Evolutionary conservation across 1,139 yeast genomes (phyloP), one percentile per base, ranked within the genome.

Genomic region (Debaryomyces singareniensis): DNA sequence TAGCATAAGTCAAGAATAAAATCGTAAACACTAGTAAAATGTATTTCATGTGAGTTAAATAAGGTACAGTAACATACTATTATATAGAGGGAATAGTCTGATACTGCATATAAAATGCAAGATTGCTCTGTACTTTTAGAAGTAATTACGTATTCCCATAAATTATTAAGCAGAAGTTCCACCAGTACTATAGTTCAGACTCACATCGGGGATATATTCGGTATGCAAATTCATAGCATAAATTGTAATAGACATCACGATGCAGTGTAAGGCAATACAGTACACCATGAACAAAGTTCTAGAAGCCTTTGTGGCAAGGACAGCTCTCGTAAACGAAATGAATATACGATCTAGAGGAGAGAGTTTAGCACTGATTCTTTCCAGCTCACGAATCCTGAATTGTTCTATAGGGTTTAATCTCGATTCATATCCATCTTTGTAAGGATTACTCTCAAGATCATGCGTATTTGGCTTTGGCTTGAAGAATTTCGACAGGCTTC

Each of bases 351-450:
- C 96, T 32, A 83, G 48, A 3, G 94, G 85, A 1, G 91, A 78
- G 51, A 87, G 66, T 35, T 74, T 69, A 5, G 87, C 77, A 33
- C 72, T 70, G 30, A 85, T 81, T 37, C 95, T 64, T 44, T 81
- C 89, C 28, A 81, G 75, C 51, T 87, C 96, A 38, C 75, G 62
- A 28, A 79, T 71, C 45, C 94, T 72, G 57, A 89, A 85, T 46
- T 78, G 85, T 43, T 84, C 93, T 42, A 84, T 75, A 16, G 95
- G 95, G 45, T 86, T 89, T 30, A 85, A 60, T 32, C 78, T 82
- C 30, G 78, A 80, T 45, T 87, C 96, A 55, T 87, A 89, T 27
- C 61, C 71, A 25, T 69, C 64, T 29, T 72, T 73, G 47, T 79
- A 78, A 24, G 71, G 68, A 38, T 63, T 70, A 33, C 69, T 66